Base-by-base conservation (phyloP, 305 asterid genomes). In the Solanum chacoense region DNA sequence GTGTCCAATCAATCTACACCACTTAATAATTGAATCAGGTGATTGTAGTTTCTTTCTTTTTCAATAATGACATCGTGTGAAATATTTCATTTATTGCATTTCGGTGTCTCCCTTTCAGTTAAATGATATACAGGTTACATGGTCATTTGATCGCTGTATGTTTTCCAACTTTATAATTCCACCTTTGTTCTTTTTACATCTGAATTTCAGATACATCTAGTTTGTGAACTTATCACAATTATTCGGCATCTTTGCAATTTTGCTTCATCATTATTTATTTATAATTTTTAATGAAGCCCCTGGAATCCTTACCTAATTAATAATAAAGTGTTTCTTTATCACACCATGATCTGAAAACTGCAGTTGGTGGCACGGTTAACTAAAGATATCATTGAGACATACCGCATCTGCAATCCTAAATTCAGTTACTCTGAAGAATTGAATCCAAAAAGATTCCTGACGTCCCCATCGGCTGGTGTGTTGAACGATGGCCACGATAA, bases 331-430 rank as follows among this genome's bases (percentile, higher is more conserved):
- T 55, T 83, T 28, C 63, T 32, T 83, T 32, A 1, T 87, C 63
- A 76, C 77, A 87, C 76, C 18, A 36, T 90, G 72, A 86, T 67
- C 89, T 89, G 72, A 67, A 85, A 87, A 85, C 89, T 95, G 94
- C 95, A 98, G 99, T 91, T 98, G 94, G 97, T 98, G 94, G 93
- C 92, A 75, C 94, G 96, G 89, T 95, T 98, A 94, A 96, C 99
- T 26, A 98, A 94, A 92, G 99, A 96, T 92, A 95, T 98, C 16
- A 90, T 94, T 89, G 98, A 96, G 90, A 94, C 94, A 85, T 98
- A 96, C 93, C 93, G 94, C 91, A 87, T 90, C 89, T 98, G 99
- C 98, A 96, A 95, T 90, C 98, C 98, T 86, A 93, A 92, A 87
- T 98, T 96, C 89, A 91, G 91, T 83, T 98, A 95, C 91, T 94